Evolutionary conservation across 768 basidiomycete species (phyloP), one percentile per base, ranked within the genome.

Genomic region (Clavulina sp.): DNA sequence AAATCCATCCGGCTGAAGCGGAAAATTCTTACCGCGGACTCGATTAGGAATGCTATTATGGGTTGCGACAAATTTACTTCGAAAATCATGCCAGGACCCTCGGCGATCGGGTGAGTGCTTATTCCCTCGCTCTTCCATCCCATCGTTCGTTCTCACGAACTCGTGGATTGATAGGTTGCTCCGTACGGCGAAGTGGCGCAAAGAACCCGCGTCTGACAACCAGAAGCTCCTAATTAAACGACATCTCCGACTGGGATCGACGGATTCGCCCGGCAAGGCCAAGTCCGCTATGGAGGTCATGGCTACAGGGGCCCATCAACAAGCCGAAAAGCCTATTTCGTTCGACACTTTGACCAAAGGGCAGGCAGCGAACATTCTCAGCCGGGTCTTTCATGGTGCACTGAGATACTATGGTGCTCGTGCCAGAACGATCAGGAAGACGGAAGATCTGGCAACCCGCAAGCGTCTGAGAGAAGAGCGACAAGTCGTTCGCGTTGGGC

Each of bases 301-400:
- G 7, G 52, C 34, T 3, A 19, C 34, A 13, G 4, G n/a, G 5
- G 24, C 51, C 5, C 6, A 13, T 28, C 1, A 33, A 21, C 34
- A 30, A 16, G 44, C 33, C 26, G 28, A 18, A 13, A 31, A 16
- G 16, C 7, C 48, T 1, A 34, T 29, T 28, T 29, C 29, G 7
- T 61, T 77, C 3, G 62, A 59, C 41, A 64, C 53, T 0, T 59
- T 91, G 58, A 86, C 76, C 1, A 87, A 84, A 62, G 87, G 87
- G 2, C 72, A 83, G 56, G 84, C 85, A 28, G 81, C 80, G 0
- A 78, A 79, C 56, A 77, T 88, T 41, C 81, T 91, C 54, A 77
- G 77, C 23, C 77, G 85, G 5, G 54, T 84, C 52, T 81, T 76
- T 60, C 80, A 88, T 59, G 86, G 85, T 24, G 81, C 81, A 31